Conservation (phyloP, 306 rosid genomes). For the Fagus sylvatica region DNA sequence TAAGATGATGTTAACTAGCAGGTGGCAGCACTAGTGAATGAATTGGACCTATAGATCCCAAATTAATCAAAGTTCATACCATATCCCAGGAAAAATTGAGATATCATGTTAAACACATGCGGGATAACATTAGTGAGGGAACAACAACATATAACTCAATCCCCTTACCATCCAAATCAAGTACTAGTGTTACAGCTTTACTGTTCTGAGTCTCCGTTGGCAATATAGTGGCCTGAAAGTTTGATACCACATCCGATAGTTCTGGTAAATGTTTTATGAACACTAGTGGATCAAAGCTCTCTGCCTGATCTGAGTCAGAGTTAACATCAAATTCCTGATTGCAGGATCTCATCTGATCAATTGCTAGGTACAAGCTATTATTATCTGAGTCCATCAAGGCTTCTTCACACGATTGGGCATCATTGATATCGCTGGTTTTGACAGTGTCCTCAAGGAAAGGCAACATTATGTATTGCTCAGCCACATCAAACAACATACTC, state of each 20-base stretch:
- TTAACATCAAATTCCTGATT: conserved; percentile 59
- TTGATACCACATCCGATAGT: conserved; percentile 72
- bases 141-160: conserved; percentile 16
- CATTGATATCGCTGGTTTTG: conserved; percentile 41
- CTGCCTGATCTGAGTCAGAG: conserved; percentile 62
- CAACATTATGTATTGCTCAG: conserved; percentile 74
- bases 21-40: background rate
- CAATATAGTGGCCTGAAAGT: conserved; percentile 47
- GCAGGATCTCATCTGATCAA: conserved; percentile 70
- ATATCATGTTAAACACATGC: conserved; percentile 10
- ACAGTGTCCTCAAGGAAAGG: conserved; percentile 81
- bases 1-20: background rate
- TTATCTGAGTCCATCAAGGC: conserved; percentile 46
- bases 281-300: conserved; percentile 85
- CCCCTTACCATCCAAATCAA: conserved; percentile 96
- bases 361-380: conserved; percentile 63
- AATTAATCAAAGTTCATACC: background rate
- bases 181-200: conserved; percentile 77
- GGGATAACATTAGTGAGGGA: conserved; percentile 12
- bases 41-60: background rate
- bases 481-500: conserved; percentile 49
- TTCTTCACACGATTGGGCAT: conserved; percentile 54
- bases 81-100: background rate
- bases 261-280: conserved; percentile 84
- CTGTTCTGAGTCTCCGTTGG: conserved; percentile 60